Base-by-base conservation (phyloP, 106 monocot genomes). In the Amphibolis antarctica region DNA sequence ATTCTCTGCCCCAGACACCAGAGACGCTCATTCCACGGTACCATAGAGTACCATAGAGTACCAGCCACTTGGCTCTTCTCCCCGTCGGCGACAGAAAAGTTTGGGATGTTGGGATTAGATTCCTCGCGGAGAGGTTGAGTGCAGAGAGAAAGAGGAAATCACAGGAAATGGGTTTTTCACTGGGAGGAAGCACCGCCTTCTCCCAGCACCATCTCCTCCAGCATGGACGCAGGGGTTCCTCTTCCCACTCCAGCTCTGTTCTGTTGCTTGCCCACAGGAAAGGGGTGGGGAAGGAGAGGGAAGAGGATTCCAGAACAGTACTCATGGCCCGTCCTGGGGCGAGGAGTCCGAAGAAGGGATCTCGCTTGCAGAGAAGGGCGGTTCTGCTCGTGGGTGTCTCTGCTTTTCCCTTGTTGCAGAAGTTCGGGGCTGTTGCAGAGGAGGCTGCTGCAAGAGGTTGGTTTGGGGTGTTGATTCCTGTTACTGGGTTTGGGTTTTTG, bases 301-400 rank as follows among this genome's bases (percentile, higher is more conserved):
- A 20, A 47, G 11, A 53, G 20, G 14, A 11, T 27, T 26, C 60
- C 49, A 49, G 12, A 15, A 49, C 49, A 4, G 4, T 48, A 6
- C 66, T 55, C 29, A 44, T 69, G 65, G 73, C 52, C 26, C 69
- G 54, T 25, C 10, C 53, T 13, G 21, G 46, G 22, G 68, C 62
- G 1, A 57, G 26, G 6, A 17, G 27, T 44, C 25, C 27, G 3
- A 64, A 59, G 20, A 67, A 31, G 9, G n/a, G 17, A 0, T 19
- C 21, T 65, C 23, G 54, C 11, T 55, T 51, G 25, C 62, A 53
- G 3, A 76, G 81, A 45, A 81, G 84, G 57, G 69, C 66, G 53
- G 28, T 84, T 46, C 77, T 81, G 27, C 64, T 84, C 29, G 59
- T 71, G 18, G 84, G 81, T 49, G 28, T 88, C 50, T 88, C 88